Evolutionary conservation across 1,284 basidiomycete genomes (phyloP), one percentile per base, ranked within the genome.

Genomic region (Bjerkandera adusta): DNA sequence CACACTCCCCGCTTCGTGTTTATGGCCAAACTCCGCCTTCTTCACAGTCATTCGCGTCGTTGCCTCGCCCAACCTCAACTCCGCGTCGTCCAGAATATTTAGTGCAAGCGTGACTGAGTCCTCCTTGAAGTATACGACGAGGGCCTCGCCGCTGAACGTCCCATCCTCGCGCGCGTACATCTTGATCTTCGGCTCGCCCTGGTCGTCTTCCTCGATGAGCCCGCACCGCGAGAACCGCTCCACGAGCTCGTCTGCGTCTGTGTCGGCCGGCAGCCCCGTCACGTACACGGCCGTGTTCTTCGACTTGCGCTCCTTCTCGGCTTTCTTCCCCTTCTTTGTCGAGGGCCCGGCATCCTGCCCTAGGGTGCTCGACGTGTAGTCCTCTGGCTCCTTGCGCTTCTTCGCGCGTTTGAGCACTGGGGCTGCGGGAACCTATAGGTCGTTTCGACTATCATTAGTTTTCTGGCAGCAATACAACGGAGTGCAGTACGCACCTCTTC

Each of bases 81-180:
- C 92, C 1, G 91, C 92, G 52, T 98, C 96, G 64, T 98, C 95
- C 49, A 99, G 73, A 51, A 99, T 75, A 52, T 77, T 88, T 46
- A 93, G 68, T 2, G 95, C 96, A 44, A 99, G 74, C 10, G 76
- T 71, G 13, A 99, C 97, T 24, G 90, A 94, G 52, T 95, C 96
- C 61, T 96, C 92, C 66, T 97, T 97, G 75, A 98, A 97, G 67
- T 92, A 99, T 37, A 97, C 93, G 48, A 99, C 85, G 52, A 99
- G 70, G 1, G 96, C 96, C 56, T 99, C 96, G 26, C 97, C 96
- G 59, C 84, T 97, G 68, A 98, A 98, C 26, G 75, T 68, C n/a
- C 93, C 93, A 51, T 91, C 85, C 2, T 91, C 91, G 52, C 83
- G 83, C 45, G 88, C 85, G 66, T 99, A 99, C 71, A 99, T 76